A percentile compares a stretch with the other conserved stretches of the same genome.
These are phyloP conservation scores for Nicotiana sylvestris DNA, from an alignment of 257 asterid species.

Conservation along the genomic window DNA sequence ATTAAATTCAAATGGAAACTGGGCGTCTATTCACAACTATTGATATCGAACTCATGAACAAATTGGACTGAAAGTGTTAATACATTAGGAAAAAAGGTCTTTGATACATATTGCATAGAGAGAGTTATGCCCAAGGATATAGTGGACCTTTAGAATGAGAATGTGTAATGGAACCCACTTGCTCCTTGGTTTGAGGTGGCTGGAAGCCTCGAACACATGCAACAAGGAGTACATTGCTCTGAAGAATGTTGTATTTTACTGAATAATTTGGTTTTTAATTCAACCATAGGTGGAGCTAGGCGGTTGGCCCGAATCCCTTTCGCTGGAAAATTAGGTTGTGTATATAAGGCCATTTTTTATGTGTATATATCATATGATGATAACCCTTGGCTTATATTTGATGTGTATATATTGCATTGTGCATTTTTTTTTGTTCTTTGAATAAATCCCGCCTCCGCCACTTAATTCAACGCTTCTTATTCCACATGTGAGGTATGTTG, in stretches of 20 bases:
- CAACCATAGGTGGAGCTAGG: background rate
- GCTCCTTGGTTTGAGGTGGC: background rate
- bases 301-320: too few relatives aligned
- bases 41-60: background rate
- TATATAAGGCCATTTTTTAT: too few relatives aligned
- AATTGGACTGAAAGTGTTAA: background rate
- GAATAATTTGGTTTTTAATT: background rate
- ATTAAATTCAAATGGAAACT: background rate
- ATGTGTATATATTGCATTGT: too few relatives aligned
- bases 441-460: too few relatives aligned
- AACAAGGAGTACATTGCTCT: background rate
- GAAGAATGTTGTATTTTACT: background rate
- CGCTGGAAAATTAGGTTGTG: too few relatives aligned
- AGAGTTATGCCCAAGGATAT: background rate
- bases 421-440: too few relatives aligned
- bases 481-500: background rate
- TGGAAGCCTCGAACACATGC: background rate
- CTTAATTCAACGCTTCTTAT: background rate
- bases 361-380: too few relatives aligned
- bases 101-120: background rate
- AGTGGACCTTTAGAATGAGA: background rate
- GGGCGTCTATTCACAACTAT: background rate
- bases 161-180: background rate
- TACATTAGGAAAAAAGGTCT: background rate
- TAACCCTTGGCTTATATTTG: too few relatives aligned